Evolutionary conservation across 345 rosid genomes (phyloP).

Genomic region (Gossypium ekmanianum): DNA sequence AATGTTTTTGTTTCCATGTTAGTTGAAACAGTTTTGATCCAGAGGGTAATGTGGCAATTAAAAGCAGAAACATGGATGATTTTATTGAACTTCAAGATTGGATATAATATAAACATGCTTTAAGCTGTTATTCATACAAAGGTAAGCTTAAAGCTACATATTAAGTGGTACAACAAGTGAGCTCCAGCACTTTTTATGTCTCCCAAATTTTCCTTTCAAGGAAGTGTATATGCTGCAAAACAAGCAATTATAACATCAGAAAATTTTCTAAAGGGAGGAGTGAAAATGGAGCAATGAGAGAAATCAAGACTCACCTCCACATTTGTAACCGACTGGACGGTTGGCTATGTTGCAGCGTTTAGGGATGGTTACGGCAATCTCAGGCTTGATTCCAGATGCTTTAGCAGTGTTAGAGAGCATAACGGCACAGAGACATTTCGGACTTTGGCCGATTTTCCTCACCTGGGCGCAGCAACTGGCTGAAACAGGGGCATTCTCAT

Average conservation of each 20-base stretch:
- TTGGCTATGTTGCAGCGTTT: constrained; percentile 41
- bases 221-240: constrained; percentile 45
- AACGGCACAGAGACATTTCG: constrained; percentile 38
- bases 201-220: constrained; percentile 23
- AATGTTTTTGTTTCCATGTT: neutral
- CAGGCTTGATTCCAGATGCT: constrained; percentile 34
- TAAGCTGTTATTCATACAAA: constrained; percentile 12
- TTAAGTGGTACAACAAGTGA: neutral
- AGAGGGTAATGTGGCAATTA: neutral
- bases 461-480: constrained; percentile 39
- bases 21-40: neutral
- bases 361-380: constrained; percentile 38
- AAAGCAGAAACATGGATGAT: neutral
- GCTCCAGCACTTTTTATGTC: neutral
- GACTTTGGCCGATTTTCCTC: constrained; percentile 30
- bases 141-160: constrained; percentile 7
- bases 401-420: constrained; percentile 40
- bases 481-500: constrained; percentile 29
- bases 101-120: neutral
- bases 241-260: neutral
- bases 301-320: constrained; percentile 32
- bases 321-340: constrained; percentile 47
- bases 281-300: neutral
- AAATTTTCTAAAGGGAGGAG: neutral
- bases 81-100: neutral